phyloP scores from a whole-genome alignment of 257 asterid species.

The Jacaranda copaia region DNA sequence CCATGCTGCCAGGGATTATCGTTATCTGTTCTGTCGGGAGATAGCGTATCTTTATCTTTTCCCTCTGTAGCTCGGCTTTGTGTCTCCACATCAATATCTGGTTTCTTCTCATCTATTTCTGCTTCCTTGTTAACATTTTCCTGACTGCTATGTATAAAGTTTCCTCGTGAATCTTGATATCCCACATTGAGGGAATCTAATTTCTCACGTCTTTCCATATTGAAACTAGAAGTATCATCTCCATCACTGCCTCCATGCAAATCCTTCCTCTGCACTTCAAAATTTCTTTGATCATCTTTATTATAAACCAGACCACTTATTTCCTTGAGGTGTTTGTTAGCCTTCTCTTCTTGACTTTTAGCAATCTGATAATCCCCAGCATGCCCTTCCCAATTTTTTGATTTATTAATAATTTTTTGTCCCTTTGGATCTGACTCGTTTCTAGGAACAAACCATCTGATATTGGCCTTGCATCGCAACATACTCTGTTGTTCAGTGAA shows the following conservation, averaged over 20 bases:
- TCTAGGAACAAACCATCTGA: background rate
- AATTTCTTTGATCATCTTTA: background rate
- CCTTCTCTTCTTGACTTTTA: background rate
- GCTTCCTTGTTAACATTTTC: background rate
- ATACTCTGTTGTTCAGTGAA: background rate
- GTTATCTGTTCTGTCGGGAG: background rate
- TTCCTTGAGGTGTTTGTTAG: background rate
- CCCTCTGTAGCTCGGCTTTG: background rate
- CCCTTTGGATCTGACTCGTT: background rate
- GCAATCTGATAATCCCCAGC: background rate
- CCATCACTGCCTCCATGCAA: background rate
- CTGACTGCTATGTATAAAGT: background rate
- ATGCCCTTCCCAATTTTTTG: background rate
- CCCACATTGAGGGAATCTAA: background rate
- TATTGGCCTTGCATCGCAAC: conserved; percentile 5
- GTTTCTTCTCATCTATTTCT: background rate
- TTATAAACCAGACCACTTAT: background rate
- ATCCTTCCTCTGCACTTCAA: background rate
- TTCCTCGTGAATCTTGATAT: background rate
- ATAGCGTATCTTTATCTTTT: background rate
- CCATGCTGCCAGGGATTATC: background rate
- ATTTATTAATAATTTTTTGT: background rate
- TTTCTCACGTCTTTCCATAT: background rate
- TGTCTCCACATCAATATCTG: no score
- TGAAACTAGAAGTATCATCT: background rate